These are phyloP conservation scores for Forsythia viridissima DNA, from an alignment of 257 asterid genomes.

Conservation along the genomic window DNA sequence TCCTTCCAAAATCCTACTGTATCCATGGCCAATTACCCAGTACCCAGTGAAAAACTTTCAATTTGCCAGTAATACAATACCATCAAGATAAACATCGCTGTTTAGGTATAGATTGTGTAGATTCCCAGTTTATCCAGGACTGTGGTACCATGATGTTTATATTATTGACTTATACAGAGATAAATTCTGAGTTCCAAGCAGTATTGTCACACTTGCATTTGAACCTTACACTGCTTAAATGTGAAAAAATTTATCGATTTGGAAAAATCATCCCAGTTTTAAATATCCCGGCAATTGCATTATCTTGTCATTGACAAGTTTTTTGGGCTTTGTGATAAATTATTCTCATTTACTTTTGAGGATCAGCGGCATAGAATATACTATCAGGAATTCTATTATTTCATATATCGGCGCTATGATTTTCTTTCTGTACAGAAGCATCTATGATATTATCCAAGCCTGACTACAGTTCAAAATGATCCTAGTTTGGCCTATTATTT, in stretches of 20 bases:
- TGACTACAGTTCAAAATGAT: not conserved
- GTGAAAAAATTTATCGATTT: not conserved
- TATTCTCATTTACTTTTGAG: not conserved
- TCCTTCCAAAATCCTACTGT: not conserved
- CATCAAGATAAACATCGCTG: not conserved
- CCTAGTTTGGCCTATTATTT: not conserved
- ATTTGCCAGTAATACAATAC: not conserved
- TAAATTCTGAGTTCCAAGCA: not conserved
- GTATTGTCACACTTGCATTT: not conserved
- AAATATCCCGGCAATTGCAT: not conserved
- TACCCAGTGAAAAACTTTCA: too few species aligned
- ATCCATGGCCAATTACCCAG: too few species aligned
- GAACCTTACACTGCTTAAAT: constrained; percentile 6
- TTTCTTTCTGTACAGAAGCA: not conserved
- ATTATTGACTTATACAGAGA: not conserved
- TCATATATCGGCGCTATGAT: not conserved
- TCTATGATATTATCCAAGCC: not conserved
- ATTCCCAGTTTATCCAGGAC: not conserved
- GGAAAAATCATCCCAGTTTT: not conserved
- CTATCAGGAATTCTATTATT: not conserved
- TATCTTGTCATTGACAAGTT: not conserved
- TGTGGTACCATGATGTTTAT: not conserved
- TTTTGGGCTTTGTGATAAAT: not conserved
- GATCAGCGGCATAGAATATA: not conserved
- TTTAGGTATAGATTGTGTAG: not conserved